Conservation (phyloP, 2,329 filamentous ascomycete genomes). For the Colletotrichum sp. region DNA sequence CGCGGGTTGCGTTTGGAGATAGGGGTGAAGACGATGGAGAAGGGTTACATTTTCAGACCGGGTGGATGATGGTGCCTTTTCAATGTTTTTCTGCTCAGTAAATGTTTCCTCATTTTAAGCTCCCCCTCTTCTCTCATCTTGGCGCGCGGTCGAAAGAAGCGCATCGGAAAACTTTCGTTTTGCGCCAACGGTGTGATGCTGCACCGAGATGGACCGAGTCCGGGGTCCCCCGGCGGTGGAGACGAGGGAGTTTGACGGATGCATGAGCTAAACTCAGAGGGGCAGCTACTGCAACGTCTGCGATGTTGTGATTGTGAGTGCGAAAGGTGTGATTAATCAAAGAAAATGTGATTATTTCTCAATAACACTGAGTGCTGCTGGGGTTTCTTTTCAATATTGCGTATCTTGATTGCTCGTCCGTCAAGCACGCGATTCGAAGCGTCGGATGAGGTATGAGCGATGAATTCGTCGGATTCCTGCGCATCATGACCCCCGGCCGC, state of each 20-base stretch:
- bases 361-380: too few relatives aligned
- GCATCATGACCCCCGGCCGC: not conserved
- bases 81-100: not conserved
- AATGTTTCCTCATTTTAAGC: not conserved
- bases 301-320: not conserved
- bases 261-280: constrained; percentile 5
- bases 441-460: not conserved
- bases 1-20: not conserved
- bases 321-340: constrained; percentile 13
- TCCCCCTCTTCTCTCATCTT: not conserved
- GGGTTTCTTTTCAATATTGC: not conserved
- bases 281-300: not conserved
- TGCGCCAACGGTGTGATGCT: not conserved
- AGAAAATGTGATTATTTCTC: not conserved
- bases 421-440: not conserved
- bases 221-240: not conserved
- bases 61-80: not conserved
- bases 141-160: not conserved
- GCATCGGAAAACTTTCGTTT: not conserved
- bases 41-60: not conserved
- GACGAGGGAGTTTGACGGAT: not conserved
- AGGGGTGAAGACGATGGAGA: not conserved
- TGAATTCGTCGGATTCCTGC: not conserved
- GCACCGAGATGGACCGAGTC: constrained; percentile 17
- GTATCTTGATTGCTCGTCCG: not conserved